Base-by-base conservation (phyloP, 2,329 filamentous ascomycete genomes). In the Penicillium sp. region DNA sequence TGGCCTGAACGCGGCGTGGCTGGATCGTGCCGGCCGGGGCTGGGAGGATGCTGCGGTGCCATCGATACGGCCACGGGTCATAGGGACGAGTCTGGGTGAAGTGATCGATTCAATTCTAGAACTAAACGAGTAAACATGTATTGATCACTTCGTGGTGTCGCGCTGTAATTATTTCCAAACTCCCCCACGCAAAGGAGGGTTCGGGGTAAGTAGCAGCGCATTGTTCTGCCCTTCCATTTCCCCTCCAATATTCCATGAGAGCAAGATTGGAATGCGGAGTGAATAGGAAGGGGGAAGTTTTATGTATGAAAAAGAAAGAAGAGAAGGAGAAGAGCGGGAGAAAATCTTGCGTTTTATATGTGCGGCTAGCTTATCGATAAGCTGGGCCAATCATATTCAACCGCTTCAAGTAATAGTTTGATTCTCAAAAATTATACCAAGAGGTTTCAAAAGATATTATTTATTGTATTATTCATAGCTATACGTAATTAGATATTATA, bases 1-100 rank as follows among this genome's bases (percentile, higher is more conserved):
- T 5, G 87, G 87, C 0, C 73, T 90, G 72, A 79, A 81, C 63
- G 81, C 84, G 23, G 83, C 79, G 12, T 91, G 86, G 84, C 81
- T 91, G 5, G 86, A 90, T 72, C 75, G 88, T 24, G 70, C 67
- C 14, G 81, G 81, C 0, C 76, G 70, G 8, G 86, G 86, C 2
- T 91, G 88, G 88, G 74, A 79, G 59, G 88, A 91, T 72, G 73
- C 71, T 9, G 71, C 89, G 47, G 79, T 81, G 4, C 77, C 77
- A 6, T 72, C 63, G 5, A 66, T 75, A 16, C 70, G 69, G 51
- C 87, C 86, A 20, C 83, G 79, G 0, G 68, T 82, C 9, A 73
- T 86, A 20, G 81, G 80, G 3, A 70, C 68, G 33, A 80, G 81
- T 6, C 75, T 90, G 26, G 81, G 84, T 56, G 77, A 86, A 59